A percentile compares a stretch with the other conserved stretches of the same genome.
These are phyloP conservation scores for Talaromyces wortmannii DNA, from an alignment of 495 filamentous ascomycete species.

Conservation along the genomic window DNA sequence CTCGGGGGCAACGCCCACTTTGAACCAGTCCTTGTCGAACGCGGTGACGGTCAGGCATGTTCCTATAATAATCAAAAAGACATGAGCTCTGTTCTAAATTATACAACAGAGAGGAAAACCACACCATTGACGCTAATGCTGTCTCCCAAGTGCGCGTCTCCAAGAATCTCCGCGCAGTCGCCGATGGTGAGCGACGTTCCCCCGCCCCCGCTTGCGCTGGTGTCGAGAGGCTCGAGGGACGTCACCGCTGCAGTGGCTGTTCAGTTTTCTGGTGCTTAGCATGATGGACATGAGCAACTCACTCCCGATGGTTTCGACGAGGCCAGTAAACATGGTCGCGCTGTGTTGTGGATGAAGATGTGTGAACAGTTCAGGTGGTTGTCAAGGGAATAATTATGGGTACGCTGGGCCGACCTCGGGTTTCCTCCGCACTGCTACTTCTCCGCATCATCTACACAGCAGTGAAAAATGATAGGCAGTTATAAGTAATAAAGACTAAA, in stretches of 20 bases:
- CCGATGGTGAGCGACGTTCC: constrained; percentile 89
- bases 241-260: constrained; percentile 58
- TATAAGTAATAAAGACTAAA: not conserved
- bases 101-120: constrained; percentile 2
- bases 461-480: not conserved
- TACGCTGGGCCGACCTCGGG: not conserved
- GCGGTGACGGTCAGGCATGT: constrained; percentile 88
- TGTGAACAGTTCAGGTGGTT: not conserved
- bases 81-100: not conserved
- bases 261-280: not conserved
- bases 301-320: constrained; percentile 95
- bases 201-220: constrained; percentile 56
- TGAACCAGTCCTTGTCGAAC: constrained; percentile 68
- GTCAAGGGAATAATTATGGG: not conserved
- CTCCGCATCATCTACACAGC: not conserved
- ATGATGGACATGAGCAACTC: constrained; percentile 17
- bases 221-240: constrained; percentile 71
- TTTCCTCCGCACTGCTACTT: not conserved
- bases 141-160: constrained; percentile 80
- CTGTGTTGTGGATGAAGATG: not conserved
- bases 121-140: constrained; percentile 87
- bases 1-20: constrained; percentile 91
- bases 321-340: constrained; percentile 85
- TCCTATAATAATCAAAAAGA: constrained; percentile 27
- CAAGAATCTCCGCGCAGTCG: constrained; percentile 64